Percentiles rank a stretch among this genome's conserved stretches.
phyloP scores from a whole-genome alignment of 768 basidiomycete genomes.

The Hygrocybe coccinea region DNA sequence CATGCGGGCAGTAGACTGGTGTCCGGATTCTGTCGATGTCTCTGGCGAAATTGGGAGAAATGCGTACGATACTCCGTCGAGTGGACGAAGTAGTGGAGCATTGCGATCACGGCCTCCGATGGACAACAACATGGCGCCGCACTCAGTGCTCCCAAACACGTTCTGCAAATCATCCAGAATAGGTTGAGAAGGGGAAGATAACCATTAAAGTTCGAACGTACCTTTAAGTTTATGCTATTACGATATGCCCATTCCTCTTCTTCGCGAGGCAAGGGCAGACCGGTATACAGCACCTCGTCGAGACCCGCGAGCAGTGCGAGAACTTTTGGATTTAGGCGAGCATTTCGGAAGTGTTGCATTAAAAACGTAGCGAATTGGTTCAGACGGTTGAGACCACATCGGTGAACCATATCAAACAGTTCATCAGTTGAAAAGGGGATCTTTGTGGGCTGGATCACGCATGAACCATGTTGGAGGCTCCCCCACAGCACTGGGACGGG shows the following conservation, averaged over 20 bases:
- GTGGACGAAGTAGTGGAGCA: constrained; percentile 48
- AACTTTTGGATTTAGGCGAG: constrained; percentile 57
- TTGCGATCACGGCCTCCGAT: constrained; percentile 48
- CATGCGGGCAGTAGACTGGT: constrained; percentile 52
- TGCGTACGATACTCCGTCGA: constrained; percentile 63
- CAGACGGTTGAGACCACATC: constrained; percentile 65
- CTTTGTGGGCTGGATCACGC: constrained; percentile 65
- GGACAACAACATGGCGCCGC: constrained; percentile 66
- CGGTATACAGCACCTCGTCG: constrained; percentile 62
- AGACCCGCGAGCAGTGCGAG: constrained; percentile 51
- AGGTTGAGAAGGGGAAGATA: constrained; percentile 16
- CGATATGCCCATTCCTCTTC: constrained; percentile 68
- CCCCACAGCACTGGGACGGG: constrained; percentile 62
- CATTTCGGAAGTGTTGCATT: constrained; percentile 53
- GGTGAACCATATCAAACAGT: constrained; percentile 63
- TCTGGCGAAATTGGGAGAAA: constrained; percentile 52
- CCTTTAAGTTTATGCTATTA: constrained; percentile 60
- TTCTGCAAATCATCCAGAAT: constrained; percentile 45
- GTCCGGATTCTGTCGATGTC: constrained; percentile 37
- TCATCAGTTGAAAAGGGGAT: constrained; percentile 65
- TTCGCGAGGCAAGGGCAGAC: constrained; percentile 58
- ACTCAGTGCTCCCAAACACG: constrained; percentile 78
- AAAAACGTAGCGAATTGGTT: constrained; percentile 74
- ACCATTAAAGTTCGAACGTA: constrained; percentile 32
- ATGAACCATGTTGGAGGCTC: constrained; percentile 64